Percentiles rank a stretch among this genome's conserved stretches.
phyloP scores from a whole-genome alignment of 768 basidiomycete species.

The Trametes elegans region DNA sequence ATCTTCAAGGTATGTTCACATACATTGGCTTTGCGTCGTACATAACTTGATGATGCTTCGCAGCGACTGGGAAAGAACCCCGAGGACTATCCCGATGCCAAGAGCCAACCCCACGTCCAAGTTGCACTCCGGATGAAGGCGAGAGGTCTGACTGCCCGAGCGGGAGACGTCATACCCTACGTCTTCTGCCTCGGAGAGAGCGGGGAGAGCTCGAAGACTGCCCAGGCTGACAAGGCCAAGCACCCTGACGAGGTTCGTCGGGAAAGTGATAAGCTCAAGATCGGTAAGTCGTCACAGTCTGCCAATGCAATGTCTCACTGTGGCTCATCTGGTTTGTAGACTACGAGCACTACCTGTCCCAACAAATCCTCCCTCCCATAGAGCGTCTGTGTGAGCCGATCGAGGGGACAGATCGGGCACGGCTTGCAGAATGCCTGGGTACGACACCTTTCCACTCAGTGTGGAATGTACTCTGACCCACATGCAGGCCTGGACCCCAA shows the following conservation, averaged over 20 bases:
- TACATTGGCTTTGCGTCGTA: background rate
- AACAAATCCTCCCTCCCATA: conserved; percentile 92
- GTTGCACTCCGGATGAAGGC: conserved; percentile 90
- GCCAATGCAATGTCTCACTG: background rate
- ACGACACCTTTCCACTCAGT: conserved; percentile 24
- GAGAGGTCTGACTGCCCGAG: conserved; percentile 74
- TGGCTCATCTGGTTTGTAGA: conserved; percentile 44
- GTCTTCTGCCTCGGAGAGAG: conserved; percentile 85
- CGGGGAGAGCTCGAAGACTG: conserved; percentile 64
- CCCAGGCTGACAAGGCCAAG: conserved; percentile 86
- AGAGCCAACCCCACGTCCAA: conserved; percentile 94
- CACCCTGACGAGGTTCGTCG: conserved; percentile 91
- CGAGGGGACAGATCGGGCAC: conserved; percentile 88
- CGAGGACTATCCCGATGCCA: conserved; percentile 94
- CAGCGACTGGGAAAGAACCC: conserved; percentile 96
- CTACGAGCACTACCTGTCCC: conserved; percentile 86
- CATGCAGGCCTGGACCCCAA: conserved; percentile 56
- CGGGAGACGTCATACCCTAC: conserved; percentile 94
- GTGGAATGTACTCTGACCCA: background rate
- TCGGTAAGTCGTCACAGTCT: conserved; percentile 51
- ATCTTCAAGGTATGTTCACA: conserved; percentile 73
- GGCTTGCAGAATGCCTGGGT: conserved; percentile 96
- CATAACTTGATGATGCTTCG: background rate
- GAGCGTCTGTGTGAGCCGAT: conserved; percentile 96
- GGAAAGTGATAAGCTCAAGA: conserved; percentile 60